These are phyloP conservation scores for Buxus sempervirens DNA, from an alignment of 164 flowering plant species.

Conservation along the genomic window DNA sequence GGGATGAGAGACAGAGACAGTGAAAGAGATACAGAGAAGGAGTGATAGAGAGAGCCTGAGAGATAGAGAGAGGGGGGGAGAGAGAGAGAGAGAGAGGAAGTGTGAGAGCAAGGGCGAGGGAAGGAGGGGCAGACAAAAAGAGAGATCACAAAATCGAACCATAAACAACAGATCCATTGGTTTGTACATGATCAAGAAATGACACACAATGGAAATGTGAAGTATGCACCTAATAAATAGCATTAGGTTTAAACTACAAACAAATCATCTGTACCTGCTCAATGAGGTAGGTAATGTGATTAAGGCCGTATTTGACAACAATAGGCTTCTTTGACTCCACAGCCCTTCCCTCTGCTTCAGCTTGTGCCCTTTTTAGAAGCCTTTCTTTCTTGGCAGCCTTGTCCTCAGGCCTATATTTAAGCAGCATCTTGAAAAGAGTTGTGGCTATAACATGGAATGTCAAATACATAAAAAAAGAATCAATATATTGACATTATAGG, in stretches of 20 bases:
- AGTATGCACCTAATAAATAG: too few species aligned
- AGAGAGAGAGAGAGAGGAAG: too few species aligned
- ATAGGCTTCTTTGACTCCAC: constrained; percentile 57
- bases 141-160: too few species aligned
- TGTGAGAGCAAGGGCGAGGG: too few species aligned
- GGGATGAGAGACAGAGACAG: too few species aligned
- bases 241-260: not conserved
- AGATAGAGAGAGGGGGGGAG: too few species aligned
- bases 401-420: constrained; percentile 35
- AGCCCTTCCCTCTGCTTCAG: constrained; percentile 59
- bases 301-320: constrained; percentile 65
- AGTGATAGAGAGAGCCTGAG: too few species aligned
- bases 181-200: too few species aligned
- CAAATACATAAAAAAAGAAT: not conserved
- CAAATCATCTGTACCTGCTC: constrained; percentile 23
- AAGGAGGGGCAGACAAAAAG: too few species aligned
- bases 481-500: not conserved
- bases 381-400: constrained; percentile 47
- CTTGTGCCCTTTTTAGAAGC: constrained; percentile 53
- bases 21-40: too few species aligned
- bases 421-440: constrained; percentile 33
- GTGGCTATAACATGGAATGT: constrained; percentile 20
- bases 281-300: constrained; percentile 65
- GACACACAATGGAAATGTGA: too few species aligned
- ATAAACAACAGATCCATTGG: too few species aligned